A percentile compares a stretch with the other conserved stretches of the same genome.
These are phyloP conservation scores for Penicillium paradoxum DNA, from an alignment of 495 filamentous ascomycete species.

Conservation along the genomic window DNA sequence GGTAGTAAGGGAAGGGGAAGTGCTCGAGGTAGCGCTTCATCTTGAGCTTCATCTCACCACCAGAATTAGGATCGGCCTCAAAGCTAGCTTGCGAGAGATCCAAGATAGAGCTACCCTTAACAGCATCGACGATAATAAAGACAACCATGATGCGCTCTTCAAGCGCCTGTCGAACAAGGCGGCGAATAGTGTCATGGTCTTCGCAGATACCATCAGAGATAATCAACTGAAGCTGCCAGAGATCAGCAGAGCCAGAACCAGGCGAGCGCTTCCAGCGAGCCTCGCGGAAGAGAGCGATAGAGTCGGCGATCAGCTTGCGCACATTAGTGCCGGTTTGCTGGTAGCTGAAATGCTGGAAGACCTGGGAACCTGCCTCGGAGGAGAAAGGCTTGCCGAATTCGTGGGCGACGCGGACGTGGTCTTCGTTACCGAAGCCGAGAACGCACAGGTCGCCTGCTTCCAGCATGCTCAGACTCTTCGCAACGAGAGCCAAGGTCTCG, in stretches of 20 bases:
- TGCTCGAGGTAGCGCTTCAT: conserved; percentile 87
- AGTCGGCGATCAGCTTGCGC: conserved; percentile 65
- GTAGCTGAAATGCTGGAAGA: conserved; percentile 83
- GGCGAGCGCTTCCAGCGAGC: conserved; percentile 57
- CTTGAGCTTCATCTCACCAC: conserved; percentile 61
- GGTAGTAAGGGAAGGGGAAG: conserved; percentile 94
- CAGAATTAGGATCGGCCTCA: conserved; percentile 49
- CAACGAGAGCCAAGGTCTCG: conserved; percentile 84
- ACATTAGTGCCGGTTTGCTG: conserved; percentile 81
- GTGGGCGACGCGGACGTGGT: conserved; percentile 81
- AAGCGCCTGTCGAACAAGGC: conserved; percentile 77
- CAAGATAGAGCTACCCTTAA: conserved; percentile 62
- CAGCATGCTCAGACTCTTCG: conserved; percentile 78
- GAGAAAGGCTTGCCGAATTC: conserved; percentile 80
- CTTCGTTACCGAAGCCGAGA: conserved; percentile 72
- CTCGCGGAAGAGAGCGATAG: conserved; percentile 74
- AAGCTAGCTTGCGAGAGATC: conserved; percentile 80
- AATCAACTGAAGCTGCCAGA: conserved; percentile 95
- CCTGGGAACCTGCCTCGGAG: conserved; percentile 72
- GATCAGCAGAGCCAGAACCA: conserved; percentile 58
- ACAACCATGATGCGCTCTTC: conserved; percentile 97
- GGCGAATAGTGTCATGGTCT: conserved; percentile 74
- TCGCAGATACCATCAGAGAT: conserved; percentile 92
- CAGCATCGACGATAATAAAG: conserved; percentile 89
- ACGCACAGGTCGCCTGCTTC: conserved; percentile 90